Base-by-base conservation (phyloP, 768 basidiomycete genomes). In the Mycena rosella region DNA sequence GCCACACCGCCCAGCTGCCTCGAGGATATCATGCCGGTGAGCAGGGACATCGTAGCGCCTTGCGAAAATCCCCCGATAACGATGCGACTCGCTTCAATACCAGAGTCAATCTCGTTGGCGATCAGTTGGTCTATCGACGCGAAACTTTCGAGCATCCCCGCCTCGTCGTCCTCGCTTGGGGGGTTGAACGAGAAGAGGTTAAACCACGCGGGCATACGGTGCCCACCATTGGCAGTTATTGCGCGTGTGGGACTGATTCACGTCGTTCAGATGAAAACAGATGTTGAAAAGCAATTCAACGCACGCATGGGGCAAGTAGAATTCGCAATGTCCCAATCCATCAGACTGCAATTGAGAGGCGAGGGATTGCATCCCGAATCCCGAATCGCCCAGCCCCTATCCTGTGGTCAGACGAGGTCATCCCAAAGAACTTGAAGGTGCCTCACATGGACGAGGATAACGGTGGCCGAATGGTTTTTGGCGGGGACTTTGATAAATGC, bases 41-140 rank as follows among this genome's bases (percentile, higher is more conserved):
- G 74, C 5, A 84, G 72, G 14, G 82, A 75, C 57, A 87, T 79
- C 8, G 82, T 83, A 65, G 80, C 82, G 24, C 84, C 85, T 67
- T 87, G 85, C 52, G 78, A 81, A 70, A 87, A 85, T 11, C 86
- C 87, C 13, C 86, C 86, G 3, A 88, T 61, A 6, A 86, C 78
- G 59, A 87, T 82, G 59, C 83, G 77, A 44, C 78, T 76, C 30
- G 80, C 72, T 15, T 80, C 77, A 27, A 84, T 79, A 2, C 82
- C 82, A 20, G 76, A 74, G 32, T 84, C 83, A 20, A 85, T 76
- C 67, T 86, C 83, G 9, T 76, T 76, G 11, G 78, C 73, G 60
- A 89, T 79, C 48, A 88, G 70, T 9, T 73, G 62, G 48, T 83
- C 78, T 52, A 88, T 71, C 1, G 77, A 67, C 9, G 73, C 71